A percentile compares a stretch with the other conserved stretches of the same genome.
These are phyloP conservation scores for Vanderwaltozyma verrucispora DNA, from an alignment of 805 yeast species.

Conservation along the genomic window DNA sequence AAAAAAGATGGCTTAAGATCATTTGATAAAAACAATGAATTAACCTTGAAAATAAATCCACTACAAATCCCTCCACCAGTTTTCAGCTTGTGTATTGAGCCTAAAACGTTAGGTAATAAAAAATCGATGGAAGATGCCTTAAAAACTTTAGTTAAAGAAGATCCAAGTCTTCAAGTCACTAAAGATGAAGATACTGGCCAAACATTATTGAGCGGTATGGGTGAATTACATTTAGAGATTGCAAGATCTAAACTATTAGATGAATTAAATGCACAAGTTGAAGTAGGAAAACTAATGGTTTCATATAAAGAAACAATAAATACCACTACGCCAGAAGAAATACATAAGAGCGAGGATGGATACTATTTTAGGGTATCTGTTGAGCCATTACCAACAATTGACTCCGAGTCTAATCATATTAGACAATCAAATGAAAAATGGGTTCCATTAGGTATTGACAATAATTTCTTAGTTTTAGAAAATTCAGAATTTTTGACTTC, in stretches of 20 bases:
- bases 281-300: constrained; percentile 75
- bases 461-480: constrained; percentile 28
- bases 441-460: constrained; percentile 25
- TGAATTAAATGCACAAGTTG: constrained; percentile 74
- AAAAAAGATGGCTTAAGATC: constrained; percentile 41
- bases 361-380: constrained; percentile 13
- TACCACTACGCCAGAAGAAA: constrained; percentile 4
- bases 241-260: constrained; percentile 67
- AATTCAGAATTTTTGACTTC: constrained; percentile 11
- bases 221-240: constrained; percentile 89
- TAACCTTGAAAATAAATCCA: constrained; percentile 48
- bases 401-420: too few species aligned
- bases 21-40: constrained; percentile 30
- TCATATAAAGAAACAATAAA: constrained; percentile 71
- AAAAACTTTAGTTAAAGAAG: constrained; percentile 62
- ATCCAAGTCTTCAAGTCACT: constrained; percentile 70
- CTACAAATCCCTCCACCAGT: constrained; percentile 88
- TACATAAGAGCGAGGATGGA: constrained; percentile 10
- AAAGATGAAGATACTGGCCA: constrained; percentile 81
- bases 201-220: constrained; percentile 95
- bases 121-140: constrained; percentile 65
- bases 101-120: constrained; percentile 71
- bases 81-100: constrained; percentile 76
- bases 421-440: constrained; percentile 12
- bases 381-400: constrained; percentile 8